Base-by-base conservation (phyloP, 441 rosid species). In the Eruca vesicaria region DNA sequence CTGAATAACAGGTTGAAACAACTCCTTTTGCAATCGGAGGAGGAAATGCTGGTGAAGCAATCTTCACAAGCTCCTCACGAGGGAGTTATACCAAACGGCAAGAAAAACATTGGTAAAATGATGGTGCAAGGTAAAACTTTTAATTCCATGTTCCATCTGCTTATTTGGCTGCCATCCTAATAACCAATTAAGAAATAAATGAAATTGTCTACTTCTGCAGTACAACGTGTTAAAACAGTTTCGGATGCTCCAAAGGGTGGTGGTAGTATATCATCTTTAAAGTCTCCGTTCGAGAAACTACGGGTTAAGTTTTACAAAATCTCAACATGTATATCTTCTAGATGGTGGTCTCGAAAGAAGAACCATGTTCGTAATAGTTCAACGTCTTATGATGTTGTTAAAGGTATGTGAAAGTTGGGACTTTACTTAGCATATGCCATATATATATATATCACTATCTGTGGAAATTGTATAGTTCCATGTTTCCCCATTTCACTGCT, bases 21-120 rank as follows among this genome's bases (percentile, higher is more conserved):
- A 66, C 86, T 90, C 78, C 88, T 96, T 67, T 80, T 93, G 82
- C 97, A 89, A 81, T 93, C 99, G 2, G 99, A 96, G 84, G 99
- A 96, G 83, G 99, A 96, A 79, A 80, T 96, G 56, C 57, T 96
- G 81, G 89, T 48, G 21, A 90, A 87, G 78, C 94, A 82, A 80
- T 83, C 94, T 67, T 84, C 94, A 66, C 91, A 92, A 72, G 84
- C 86, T 75, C 80, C 80, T 41, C 82, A 69, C 60, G 96, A 96
- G 67, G 88, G 89, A 48, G 82, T 85, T 81, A 90, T 90, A 64
- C 79, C 96, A 26, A 93, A 93, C 81, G 88, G 92, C 29, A 91
- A 93, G 86, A 93, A 89, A 86, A 82, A 83, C 45, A 79, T 84
- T 57, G 99, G 97, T 84, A 91, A 91, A 86, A 90, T 96, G 93